Percentiles rank a stretch among this genome's conserved stretches.
Conservation (phyloP, 768 basidiomycete species). For the Amanita rimosa region DNA sequence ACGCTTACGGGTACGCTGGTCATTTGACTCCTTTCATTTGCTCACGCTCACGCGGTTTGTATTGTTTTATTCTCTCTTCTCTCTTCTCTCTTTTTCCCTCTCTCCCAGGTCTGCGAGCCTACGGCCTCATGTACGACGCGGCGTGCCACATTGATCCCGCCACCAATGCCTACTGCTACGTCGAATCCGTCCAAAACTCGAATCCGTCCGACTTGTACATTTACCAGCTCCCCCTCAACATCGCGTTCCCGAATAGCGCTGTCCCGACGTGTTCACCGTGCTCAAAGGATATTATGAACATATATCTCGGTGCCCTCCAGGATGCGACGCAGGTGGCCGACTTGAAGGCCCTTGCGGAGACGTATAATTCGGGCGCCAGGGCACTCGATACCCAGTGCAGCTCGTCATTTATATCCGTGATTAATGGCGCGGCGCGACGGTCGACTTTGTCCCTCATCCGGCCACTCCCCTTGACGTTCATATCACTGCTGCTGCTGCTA, state of each 20-base stretch:
- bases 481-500: not conserved
- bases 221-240: conserved; percentile 58
- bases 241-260: conserved; percentile 35
- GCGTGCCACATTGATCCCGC: conserved; percentile 50
- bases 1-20: conserved; percentile 42
- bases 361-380: conserved; percentile 1
- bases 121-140: conserved; percentile 44
- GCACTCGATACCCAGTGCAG: not conserved
- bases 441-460: not conserved
- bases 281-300: conserved; percentile 43
- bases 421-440: not conserved
- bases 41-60: not conserved
- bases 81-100: too few relatives aligned
- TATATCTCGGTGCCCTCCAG: conserved; percentile 36
- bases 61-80: too few relatives aligned
- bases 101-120: conserved; percentile 47
- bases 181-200: conserved; percentile 44
- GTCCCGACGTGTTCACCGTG: conserved; percentile 53
- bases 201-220: conserved; percentile 64
- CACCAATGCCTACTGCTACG: conserved; percentile 62
- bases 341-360: conserved; percentile 7
- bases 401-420: not conserved
- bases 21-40: not conserved
- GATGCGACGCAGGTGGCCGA: conserved; percentile 13
- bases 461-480: not conserved